phyloP scores from a whole-genome alignment of 176 grass and related monocot species.

The Tillandsia leiboldiana region DNA sequence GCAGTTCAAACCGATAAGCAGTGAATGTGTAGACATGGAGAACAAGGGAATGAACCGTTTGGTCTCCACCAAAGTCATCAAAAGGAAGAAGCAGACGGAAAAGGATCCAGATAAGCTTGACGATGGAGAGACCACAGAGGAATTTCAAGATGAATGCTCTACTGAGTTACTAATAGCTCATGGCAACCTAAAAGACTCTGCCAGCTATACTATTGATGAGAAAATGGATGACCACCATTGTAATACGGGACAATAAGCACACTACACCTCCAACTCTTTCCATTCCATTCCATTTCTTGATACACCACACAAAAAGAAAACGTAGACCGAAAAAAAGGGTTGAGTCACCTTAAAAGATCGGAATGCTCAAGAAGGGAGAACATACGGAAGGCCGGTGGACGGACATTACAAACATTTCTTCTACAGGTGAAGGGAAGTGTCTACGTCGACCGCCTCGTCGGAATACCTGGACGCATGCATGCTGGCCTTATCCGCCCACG shows the following conservation, averaged over 20 bases:
- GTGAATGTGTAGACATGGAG: slow-evolving; percentile 36
- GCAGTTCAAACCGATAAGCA: slow-evolving; percentile 62
- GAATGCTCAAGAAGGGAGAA: slow-evolving; percentile 15
- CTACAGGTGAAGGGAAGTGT: slow-evolving; percentile 79
- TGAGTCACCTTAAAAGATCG: slow-evolving; percentile 15
- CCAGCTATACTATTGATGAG: slow-evolving; percentile 10
- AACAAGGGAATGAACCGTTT: slow-evolving; percentile 41
- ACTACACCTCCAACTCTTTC: slow-evolving; percentile 20
- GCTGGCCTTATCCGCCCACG: slow-evolving; percentile 26
- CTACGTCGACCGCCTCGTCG: slow-evolving; percentile 39
- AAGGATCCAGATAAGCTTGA: slow-evolving; percentile 2
- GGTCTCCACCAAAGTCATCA: slow-evolving; percentile 51
- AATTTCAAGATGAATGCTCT: slow-evolving; percentile 36
- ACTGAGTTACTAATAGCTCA: slow-evolving; percentile 24
- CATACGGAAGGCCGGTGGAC: slow-evolving; percentile 20
- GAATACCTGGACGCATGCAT: slow-evolving; percentile 10
- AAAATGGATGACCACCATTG: slow-evolving; percentile 25
- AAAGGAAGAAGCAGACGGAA: slow-evolving; percentile 46
- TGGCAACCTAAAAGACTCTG: not conserved
- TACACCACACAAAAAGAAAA: slow-evolving; percentile 24
- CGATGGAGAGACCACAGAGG: slow-evolving; percentile 12
- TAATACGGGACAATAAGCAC: slow-evolving; percentile 54
- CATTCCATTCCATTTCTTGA: slow-evolving; percentile 14
- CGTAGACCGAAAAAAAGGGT: slow-evolving; percentile 9
- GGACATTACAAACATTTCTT: slow-evolving; percentile 20